These are phyloP conservation scores for Talaromyces stipitatus DNA, from an alignment of 495 filamentous ascomycete species.

Conservation along the genomic window DNA sequence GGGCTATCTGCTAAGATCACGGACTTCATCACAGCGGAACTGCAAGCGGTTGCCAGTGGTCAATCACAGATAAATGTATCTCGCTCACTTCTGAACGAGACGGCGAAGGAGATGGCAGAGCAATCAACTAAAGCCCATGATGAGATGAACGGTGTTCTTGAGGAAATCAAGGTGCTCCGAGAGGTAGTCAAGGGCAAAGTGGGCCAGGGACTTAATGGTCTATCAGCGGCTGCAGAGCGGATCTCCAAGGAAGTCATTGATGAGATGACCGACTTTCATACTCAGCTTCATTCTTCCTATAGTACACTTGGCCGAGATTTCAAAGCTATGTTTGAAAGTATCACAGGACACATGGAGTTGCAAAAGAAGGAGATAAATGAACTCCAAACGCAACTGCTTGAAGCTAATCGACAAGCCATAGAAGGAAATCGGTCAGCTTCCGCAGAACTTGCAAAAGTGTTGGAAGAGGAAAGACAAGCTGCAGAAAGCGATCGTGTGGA, in stretches of 20 bases:
- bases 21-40: slow-evolving; percentile 62
- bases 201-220: slow-evolving; percentile 74
- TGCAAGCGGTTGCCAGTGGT: slow-evolving; percentile 56
- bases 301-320: slow-evolving; percentile 83
- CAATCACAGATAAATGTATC: slow-evolving; percentile 63
- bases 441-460: slow-evolving; percentile 55
- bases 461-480: slow-evolving; percentile 68
- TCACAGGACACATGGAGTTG: slow-evolving; percentile 61
- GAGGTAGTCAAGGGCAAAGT: slow-evolving; percentile 82
- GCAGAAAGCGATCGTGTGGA: slow-evolving; percentile 66
- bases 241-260: slow-evolving; percentile 88
- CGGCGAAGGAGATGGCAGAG: slow-evolving; percentile 55
- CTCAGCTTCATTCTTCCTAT: slow-evolving; percentile 77
- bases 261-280: slow-evolving; percentile 76
- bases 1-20: slow-evolving; percentile 62
- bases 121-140: slow-evolving; percentile 67
- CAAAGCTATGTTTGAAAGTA: slow-evolving; percentile 73
- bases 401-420: slow-evolving; percentile 56
- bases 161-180: slow-evolving; percentile 81
- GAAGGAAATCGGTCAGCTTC: slow-evolving; percentile 59
- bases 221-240: slow-evolving; percentile 75
- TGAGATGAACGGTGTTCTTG: slow-evolving; percentile 84
- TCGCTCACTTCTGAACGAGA: slow-evolving; percentile 53
- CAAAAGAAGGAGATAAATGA: slow-evolving; percentile 72
- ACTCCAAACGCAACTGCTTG: slow-evolving; percentile 60